These are phyloP conservation scores for Parietichytrium sp. DNA, from an alignment of 108 stramenopile species.

Conservation along the genomic window DNA sequence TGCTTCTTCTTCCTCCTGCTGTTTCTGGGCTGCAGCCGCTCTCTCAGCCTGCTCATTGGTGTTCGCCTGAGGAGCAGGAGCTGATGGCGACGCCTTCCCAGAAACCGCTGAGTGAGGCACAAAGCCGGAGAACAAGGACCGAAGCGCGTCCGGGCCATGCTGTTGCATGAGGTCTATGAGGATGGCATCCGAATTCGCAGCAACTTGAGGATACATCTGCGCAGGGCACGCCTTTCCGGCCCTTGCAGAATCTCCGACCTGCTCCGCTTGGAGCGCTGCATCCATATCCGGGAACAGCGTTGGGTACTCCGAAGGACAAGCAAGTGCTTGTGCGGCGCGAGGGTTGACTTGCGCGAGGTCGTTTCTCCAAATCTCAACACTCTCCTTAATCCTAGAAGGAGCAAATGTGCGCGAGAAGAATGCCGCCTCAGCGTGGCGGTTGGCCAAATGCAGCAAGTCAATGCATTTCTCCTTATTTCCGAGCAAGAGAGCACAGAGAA, in stretches of 20 bases:
- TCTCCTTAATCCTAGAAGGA: constrained; percentile 82
- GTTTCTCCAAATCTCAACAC: constrained; percentile 86
- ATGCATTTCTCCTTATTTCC: constrained; percentile 87
- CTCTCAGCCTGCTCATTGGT: neutral
- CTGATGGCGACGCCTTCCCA: neutral
- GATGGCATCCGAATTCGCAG: neutral
- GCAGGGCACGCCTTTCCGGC: constrained; percentile 17
- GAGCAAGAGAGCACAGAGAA: constrained; percentile 82
- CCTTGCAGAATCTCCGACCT: constrained; percentile 17
- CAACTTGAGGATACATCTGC: neutral
- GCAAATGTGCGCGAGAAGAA: constrained; percentile 95
- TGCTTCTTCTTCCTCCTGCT: neutral
- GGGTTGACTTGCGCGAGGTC: constrained; percentile 79
- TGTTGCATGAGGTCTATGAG: neutral
- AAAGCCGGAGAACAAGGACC: neutral
- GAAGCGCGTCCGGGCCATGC: neutral
- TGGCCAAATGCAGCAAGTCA: constrained; percentile 78
- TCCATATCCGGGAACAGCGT: constrained; percentile 83
- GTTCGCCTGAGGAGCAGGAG: neutral
- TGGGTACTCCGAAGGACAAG: constrained; percentile 75
- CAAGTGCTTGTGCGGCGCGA: constrained; percentile 83
- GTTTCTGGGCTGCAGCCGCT: neutral
- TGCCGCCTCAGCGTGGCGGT: constrained; percentile 93
- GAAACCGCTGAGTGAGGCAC: neutral
- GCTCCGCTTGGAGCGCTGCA: constrained; percentile 85